Conservation (phyloP, 495 filamentous ascomycete genomes). For the Xylaria telfairii region DNA sequence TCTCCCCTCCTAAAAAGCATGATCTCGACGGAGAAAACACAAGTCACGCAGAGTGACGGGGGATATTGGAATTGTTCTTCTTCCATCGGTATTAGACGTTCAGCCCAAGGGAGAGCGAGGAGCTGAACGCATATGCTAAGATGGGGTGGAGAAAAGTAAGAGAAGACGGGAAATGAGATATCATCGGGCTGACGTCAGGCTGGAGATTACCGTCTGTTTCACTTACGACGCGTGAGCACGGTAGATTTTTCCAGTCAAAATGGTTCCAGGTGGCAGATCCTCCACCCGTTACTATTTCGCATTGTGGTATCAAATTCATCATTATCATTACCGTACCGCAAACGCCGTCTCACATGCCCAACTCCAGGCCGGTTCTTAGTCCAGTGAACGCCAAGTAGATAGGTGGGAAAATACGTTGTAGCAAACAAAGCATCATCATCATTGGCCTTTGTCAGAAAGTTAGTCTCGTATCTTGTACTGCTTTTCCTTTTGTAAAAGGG, state of each 20-base stretch:
- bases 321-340: not conserved
- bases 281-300: not conserved
- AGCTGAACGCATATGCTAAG: conserved; percentile 74
- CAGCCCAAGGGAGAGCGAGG: conserved; percentile 62
- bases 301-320: conserved; percentile 12
- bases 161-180: not conserved
- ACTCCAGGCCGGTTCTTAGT: not conserved
- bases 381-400: not conserved
- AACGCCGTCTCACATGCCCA: conserved; percentile 8
- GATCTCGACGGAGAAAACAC: conserved; percentile 40
- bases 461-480: not conserved
- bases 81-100: conserved; percentile 84
- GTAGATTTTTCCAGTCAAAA: not conserved
- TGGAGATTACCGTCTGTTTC: conserved; percentile 15
- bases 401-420: not conserved
- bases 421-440: not conserved
- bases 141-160: conserved; percentile 43
- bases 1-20: conserved; percentile 57
- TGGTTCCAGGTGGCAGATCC: not conserved
- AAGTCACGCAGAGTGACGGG: conserved; percentile 58
- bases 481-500: not conserved
- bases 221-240: not conserved
- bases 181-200: not conserved
- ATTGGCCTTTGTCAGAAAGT: not conserved
- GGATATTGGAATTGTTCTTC: conserved; percentile 49